A percentile compares a stretch with the other conserved stretches of the same genome.
These are phyloP conservation scores for Tylopilus vinaceipallidus DNA, from an alignment of 768 basidiomycete genomes.

Conservation along the genomic window DNA sequence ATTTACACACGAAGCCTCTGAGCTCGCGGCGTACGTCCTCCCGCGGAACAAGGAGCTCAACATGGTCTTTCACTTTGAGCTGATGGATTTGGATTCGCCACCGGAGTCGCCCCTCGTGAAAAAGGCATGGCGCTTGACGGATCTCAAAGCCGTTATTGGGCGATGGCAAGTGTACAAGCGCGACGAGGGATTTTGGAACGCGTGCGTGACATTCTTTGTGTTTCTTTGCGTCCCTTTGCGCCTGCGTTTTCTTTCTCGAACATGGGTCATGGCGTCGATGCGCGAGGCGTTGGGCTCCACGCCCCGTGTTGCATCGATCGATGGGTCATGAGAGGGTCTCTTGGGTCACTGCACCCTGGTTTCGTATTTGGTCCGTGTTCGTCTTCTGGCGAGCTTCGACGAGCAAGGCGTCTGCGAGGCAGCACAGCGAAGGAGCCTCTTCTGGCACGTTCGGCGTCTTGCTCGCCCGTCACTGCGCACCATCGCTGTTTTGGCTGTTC, in stretches of 20 bases:
- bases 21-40: conserved; percentile 55
- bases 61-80: conserved; percentile 65
- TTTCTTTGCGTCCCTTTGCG: not conserved
- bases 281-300: not conserved
- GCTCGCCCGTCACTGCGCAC: conserved; percentile 9
- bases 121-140: conserved; percentile 49
- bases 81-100: conserved; percentile 56
- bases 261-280: conserved; percentile 1
- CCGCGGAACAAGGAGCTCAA: conserved; percentile 59
- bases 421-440: conserved; percentile 7
- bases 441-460: conserved; percentile 14
- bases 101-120: conserved; percentile 40
- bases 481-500: not conserved
- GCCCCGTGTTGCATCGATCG: conserved; percentile 11
- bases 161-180: conserved; percentile 60
- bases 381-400: conserved; percentile 9
- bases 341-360: conserved; percentile 1
- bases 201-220: conserved; percentile 38
- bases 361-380: conserved; percentile 10
- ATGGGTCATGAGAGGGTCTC: conserved; percentile 15
- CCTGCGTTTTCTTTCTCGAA: not conserved
- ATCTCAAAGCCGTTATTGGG: conserved; percentile 46
- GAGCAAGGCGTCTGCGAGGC: conserved; percentile 21
- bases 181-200: conserved; percentile 64
- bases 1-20: conserved; percentile 50